phyloP scores from a whole-genome alignment of 805 yeast species.

The Nadsonia fulvescens region DNA sequence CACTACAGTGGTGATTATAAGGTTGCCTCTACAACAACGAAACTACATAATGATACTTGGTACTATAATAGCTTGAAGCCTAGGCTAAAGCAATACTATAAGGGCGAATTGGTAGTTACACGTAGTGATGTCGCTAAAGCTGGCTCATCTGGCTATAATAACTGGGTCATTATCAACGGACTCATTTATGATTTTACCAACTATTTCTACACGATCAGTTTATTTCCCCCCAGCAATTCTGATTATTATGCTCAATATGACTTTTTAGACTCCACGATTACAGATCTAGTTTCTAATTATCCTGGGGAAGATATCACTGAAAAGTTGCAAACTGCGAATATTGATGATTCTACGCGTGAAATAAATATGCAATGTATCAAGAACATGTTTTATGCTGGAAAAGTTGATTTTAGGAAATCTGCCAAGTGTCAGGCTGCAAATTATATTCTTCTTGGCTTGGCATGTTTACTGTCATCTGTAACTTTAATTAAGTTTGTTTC shows the following conservation, averaged over 20 bases:
- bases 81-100: conserved; percentile 17
- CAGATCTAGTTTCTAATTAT: conserved; percentile 15
- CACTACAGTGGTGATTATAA: conserved; percentile 18
- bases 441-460: conserved; percentile 21
- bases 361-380: conserved; percentile 20
- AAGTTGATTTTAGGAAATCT: conserved; percentile 21
- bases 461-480: conserved; percentile 21
- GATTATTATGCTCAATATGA: conserved; percentile 15
- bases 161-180: conserved; percentile 18
- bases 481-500: conserved; percentile 23
- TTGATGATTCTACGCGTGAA: conserved; percentile 13
- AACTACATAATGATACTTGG: conserved; percentile 20
- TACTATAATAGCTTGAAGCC: conserved; percentile 20
- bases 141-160: conserved; percentile 13
- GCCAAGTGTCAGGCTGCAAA: conserved; percentile 25
- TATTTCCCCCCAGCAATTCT: conserved; percentile 12
- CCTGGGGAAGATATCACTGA: conserved; percentile 22
- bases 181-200: conserved; percentile 22
- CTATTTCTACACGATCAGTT: conserved; percentile 18
- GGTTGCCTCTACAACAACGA: conserved; percentile 16
- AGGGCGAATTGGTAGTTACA: conserved; percentile 21
- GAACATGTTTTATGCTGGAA: conserved; percentile 20
- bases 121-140: conserved; percentile 11
- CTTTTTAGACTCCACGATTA: conserved; percentile 19
- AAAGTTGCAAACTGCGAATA: conserved; percentile 11